Evolutionary conservation across 108 stramenopile species (phyloP), one percentile per base, ranked within the genome.

Genomic region (Nannochloropsis salina): DNA sequence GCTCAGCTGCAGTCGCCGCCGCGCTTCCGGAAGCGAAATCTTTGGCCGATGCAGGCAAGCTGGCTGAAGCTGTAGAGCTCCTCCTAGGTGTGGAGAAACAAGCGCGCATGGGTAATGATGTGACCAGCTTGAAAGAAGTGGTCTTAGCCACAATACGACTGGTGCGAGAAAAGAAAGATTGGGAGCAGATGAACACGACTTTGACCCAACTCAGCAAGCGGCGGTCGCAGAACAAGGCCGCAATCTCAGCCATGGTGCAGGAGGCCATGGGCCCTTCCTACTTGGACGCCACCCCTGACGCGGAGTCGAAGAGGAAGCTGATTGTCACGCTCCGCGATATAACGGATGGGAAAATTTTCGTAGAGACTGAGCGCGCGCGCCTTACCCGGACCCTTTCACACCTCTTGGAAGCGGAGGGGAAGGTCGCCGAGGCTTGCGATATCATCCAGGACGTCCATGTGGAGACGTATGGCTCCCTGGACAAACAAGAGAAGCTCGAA

Each of bases 361-460:
- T 98, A 86, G 99, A 99, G 93, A 96, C 91, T 9, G 97, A 98
- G 91, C 93, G 95, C 5, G 97, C 97, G 2, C 89, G 95, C 42
- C 91, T 98, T 82, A 97, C 97, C 3, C 86, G 95, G 41, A 92
- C 92, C 51, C 84, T 96, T 83, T 94, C 96, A 41, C 90, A 89
- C 47, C 92, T 97, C 82, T 42, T 85, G 21, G 93, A 93, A 87
- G 83, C 43, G 84, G 93, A 92, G 40, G 97, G 96, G 10, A 92
- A 95, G 82, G 90, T 97, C 51, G 91, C 91, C 79, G 92, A 83
- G 9, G 98, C 99, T 3, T 94, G 95, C 21, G 93, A 94, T 47
- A 93, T 96, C 11, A 90, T 99, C 83, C 98, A 98, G 87, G 98
- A 98, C 87, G 98, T 98, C 44, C 96, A 97, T 84, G 99, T 98